Base-by-base conservation (phyloP, 75 land plant species). In the Selaginella moellendorffii region DNA sequence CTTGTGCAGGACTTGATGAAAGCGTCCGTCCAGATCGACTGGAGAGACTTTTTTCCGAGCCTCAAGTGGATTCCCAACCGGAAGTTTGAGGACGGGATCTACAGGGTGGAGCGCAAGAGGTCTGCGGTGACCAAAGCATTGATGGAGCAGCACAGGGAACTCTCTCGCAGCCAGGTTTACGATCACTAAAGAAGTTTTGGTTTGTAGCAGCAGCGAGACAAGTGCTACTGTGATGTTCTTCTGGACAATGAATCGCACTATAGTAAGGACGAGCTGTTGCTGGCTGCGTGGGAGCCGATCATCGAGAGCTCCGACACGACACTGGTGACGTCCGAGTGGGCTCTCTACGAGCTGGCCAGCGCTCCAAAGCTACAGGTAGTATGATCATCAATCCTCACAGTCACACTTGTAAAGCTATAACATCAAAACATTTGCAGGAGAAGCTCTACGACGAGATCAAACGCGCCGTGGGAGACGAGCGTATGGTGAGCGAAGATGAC, bases 1-100 rank as follows among this genome's bases (percentile, higher is more conserved):
- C 61, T 88, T 24, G 89, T 92, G 53, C 9, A 56, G 17, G 97
- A 85, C 63, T 76, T 77, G 10, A 78, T 88, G 84, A 80, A 77
- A 72, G 89, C 82, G 8, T 95, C 85, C 30, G 82, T 85, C 24
- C 78, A 85, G 19, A 87, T 92, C 26, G 97, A 92, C 53, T 92
- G 97, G 97, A 89, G 97, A 30, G 95, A 92, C 68, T 92, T 92
- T 75, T 92, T 92, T 76, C 97, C 97, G 0, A 77, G 77, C 27
- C 53, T 92, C 26, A 79, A 62, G 46, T 91, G 97, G 97, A 61
- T 91, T 72, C 97, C 97, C 0, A 84, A 79, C 54, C 80, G 70
- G 63, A 62, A 56, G 1, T 24, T 83, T 29, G 89, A 85, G 63
- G 74, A 27, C 28, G 73, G 66, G 27, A 79, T 88, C 18, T 63